Evolutionary conservation across 2,329 filamentous ascomycete species (phyloP).

Genomic region (Paraconiothyrium sp.): DNA sequence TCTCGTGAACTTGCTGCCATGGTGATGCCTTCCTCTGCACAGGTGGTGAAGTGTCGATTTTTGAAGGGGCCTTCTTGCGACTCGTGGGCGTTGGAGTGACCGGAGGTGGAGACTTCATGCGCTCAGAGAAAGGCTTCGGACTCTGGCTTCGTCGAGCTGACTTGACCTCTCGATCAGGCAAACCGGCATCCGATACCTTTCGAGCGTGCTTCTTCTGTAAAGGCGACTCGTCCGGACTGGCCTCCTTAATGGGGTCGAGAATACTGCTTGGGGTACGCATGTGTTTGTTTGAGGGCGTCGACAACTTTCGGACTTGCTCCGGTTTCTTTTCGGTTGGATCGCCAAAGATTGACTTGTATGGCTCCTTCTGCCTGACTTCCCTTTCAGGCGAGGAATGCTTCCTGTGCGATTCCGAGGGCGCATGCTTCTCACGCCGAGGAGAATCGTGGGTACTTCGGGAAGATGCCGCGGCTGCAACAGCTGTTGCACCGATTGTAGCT

Average conservation of each 20-base stretch:
- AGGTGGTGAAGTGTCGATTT: slow-evolving; percentile 37
- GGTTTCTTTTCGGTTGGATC: slow-evolving; percentile 40
- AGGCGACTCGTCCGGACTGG: slow-evolving; percentile 54
- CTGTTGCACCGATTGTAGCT: slow-evolving; percentile 9
- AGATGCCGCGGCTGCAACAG: slow-evolving; percentile 7
- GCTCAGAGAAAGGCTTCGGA: slow-evolving; percentile 47
- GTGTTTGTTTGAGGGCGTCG: slow-evolving; percentile 39
- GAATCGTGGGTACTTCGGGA: slow-evolving; percentile 19
- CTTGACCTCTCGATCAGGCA: slow-evolving; percentile 55
- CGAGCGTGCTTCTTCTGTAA: slow-evolving; percentile 53
- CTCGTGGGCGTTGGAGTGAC: slow-evolving; percentile 41
- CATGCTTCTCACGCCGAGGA: slow-evolving; percentile 19
- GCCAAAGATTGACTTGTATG: slow-evolving; percentile 46
- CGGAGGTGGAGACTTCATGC: slow-evolving; percentile 42
- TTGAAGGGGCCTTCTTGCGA: slow-evolving; percentile 35
- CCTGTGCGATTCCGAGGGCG: slow-evolving; percentile 14
- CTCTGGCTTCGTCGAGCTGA: slow-evolving; percentile 44
- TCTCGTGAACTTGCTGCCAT: slow-evolving; percentile 58
- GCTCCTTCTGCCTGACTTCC: slow-evolving; percentile 28
- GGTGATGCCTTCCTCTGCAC: slow-evolving; percentile 33
- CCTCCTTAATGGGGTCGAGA: slow-evolving; percentile 64
- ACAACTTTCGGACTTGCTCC: slow-evolving; percentile 23
- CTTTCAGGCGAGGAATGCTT: slow-evolving; percentile 23
- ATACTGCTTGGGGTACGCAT: slow-evolving; percentile 41
- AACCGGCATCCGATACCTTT: slow-evolving; percentile 53